phyloP scores from a whole-genome alignment of 176 grass and related monocot genomes.

The Olyra latifolia region DNA sequence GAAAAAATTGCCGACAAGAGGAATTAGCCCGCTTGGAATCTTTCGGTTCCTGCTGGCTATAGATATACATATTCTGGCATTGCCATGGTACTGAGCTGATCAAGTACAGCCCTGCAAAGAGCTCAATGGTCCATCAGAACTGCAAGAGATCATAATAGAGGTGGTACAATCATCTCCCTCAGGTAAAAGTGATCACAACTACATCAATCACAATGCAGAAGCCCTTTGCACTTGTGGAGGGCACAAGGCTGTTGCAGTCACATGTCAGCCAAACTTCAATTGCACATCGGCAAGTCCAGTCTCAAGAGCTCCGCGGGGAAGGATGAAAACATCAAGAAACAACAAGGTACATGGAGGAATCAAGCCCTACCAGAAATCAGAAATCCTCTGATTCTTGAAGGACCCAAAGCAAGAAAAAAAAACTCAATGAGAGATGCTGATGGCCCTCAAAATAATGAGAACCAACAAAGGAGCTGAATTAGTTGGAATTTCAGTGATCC shows the following conservation, averaged over 20 bases:
- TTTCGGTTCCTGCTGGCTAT: neutral
- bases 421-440: conserved; percentile 5
- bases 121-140: neutral
- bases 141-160: neutral
- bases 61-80: neutral
- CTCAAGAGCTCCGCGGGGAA: neutral
- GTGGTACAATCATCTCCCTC: neutral
- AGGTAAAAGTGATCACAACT: neutral
- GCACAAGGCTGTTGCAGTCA: neutral
- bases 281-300: neutral
- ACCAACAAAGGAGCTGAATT: neutral
- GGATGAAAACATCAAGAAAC: neutral
- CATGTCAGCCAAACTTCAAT: neutral
- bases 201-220: neutral
- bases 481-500: neutral
- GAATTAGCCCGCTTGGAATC: neutral
- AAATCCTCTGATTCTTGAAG: neutral
- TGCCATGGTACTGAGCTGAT: neutral
- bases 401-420: neutral
- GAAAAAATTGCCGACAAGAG: neutral
- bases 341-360: neutral
- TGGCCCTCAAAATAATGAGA: conserved; percentile 2
- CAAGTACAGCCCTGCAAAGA: neutral
- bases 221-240: neutral
- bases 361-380: neutral